Evolutionary conservation across 352 stramenopile species (phyloP).

Genomic region (Phytophthora europaea): DNA sequence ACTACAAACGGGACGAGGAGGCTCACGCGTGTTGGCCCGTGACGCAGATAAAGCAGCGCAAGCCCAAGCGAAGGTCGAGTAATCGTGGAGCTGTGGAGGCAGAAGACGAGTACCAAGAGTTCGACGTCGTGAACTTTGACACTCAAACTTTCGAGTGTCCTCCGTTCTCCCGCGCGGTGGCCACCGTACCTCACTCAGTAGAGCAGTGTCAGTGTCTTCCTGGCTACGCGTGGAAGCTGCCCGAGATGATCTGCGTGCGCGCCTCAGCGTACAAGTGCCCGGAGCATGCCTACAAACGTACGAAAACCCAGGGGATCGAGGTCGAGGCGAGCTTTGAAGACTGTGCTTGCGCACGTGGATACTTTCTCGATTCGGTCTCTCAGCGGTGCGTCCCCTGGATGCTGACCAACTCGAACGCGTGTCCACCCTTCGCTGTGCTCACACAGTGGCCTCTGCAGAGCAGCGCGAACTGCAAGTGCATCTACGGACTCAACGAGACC

Average conservation of each 20-base stretch:
- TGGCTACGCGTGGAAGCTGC: slow-evolving; percentile 78
- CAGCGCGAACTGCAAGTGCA: slow-evolving; percentile 76
- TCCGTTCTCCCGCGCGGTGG: slow-evolving; percentile 64
- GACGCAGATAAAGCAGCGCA: slow-evolving; percentile 28
- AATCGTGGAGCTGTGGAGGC: slow-evolving; percentile 19
- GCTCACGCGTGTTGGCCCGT: slow-evolving; percentile 59
- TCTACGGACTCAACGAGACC: slow-evolving; percentile 65
- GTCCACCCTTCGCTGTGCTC: slow-evolving; percentile 67
- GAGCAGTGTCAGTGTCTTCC: slow-evolving; percentile 83
- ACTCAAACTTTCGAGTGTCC: slow-evolving; percentile 59
- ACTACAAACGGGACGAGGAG: slow-evolving; percentile 69
- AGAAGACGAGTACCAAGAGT: slow-evolving; percentile 34
- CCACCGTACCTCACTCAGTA: slow-evolving; percentile 67
- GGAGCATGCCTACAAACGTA: slow-evolving; percentile 59
- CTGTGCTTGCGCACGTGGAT: slow-evolving; percentile 77
- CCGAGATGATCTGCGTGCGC: slow-evolving; percentile 71
- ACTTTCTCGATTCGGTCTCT: slow-evolving; percentile 67
- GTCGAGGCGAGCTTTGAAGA: slow-evolving; percentile 66
- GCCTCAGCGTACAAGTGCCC: slow-evolving; percentile 74
- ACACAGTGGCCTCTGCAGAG: slow-evolving; percentile 84
- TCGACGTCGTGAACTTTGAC: slow-evolving; percentile 32
- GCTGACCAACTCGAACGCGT: slow-evolving; percentile 71
- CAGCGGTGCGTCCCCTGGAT: slow-evolving; percentile 74
- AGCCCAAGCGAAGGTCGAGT: slow-evolving; percentile 30
- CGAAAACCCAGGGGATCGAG: slow-evolving; percentile 22